phyloP scores from a whole-genome alignment of 2,329 filamentous ascomycete species.

The Fusarium protoensiforme region DNA sequence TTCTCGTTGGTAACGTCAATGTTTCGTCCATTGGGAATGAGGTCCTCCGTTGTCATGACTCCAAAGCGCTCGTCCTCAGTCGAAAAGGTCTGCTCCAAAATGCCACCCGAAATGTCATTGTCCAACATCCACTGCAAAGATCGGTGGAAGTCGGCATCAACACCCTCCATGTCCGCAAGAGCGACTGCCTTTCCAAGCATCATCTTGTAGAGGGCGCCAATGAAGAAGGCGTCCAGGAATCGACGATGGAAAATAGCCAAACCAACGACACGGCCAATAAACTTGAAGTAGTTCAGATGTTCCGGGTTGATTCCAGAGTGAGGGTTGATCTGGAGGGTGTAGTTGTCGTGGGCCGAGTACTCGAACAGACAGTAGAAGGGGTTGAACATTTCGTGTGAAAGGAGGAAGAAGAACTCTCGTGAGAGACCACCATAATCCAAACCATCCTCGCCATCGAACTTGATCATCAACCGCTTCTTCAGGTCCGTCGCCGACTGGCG shows the following conservation, averaged over 20 bases:
- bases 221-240: conserved; percentile 99
- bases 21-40: conserved; percentile 89
- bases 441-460: conserved; percentile 98
- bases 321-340: conserved; percentile 99
- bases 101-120: conserved; percentile 92
- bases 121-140: conserved; percentile 98
- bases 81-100: conserved; percentile 94
- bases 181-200: conserved; percentile 92
- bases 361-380: conserved; percentile 99
- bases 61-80: conserved; percentile 98
- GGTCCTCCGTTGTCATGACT: conserved; percentile 91
- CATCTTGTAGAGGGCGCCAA: conserved; percentile 99
- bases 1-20: conserved; percentile 99
- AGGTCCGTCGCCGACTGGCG: conserved; percentile 93
- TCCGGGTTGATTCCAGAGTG: conserved; percentile 99
- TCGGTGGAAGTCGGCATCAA: conserved; percentile 96
- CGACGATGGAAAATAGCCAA: conserved; percentile 97
- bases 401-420: conserved; percentile 98
- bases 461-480: conserved; percentile 99
- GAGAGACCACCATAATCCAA: conserved; percentile 98
- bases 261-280: conserved; percentile 96
- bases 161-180: conserved; percentile 97
- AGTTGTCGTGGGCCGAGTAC: conserved; percentile 99
- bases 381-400: conserved; percentile 99
- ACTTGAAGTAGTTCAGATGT: conserved; percentile 99